Evolutionary conservation across 1,284 basidiomycete genomes (phyloP).

Genomic region (Cystobasidiaceae sp.): DNA sequence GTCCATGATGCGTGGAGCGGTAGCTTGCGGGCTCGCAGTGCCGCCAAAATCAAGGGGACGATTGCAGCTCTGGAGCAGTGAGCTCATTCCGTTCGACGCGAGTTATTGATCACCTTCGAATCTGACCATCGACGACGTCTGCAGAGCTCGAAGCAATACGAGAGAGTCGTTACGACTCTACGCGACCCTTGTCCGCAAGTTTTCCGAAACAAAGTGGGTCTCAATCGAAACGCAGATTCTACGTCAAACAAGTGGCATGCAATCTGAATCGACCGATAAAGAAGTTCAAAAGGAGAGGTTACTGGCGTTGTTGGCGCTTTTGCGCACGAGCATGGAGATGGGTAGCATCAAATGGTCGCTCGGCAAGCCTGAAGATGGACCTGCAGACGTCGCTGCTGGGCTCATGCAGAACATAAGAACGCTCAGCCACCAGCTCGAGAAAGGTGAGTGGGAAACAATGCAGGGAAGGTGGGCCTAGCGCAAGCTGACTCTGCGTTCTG

Average conservation of each 20-base stretch:
- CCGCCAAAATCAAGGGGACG: conserved; percentile 21
- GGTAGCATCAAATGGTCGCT: conserved; percentile 35
- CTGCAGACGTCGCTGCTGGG: conserved; percentile 52
- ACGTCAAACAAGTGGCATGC: conserved; percentile 33
- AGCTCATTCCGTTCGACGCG: background rate
- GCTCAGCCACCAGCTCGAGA: conserved; percentile 55
- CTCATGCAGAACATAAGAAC: conserved; percentile 55
- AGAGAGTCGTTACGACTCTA: background rate
- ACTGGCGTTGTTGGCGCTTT: conserved; percentile 40
- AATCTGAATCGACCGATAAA: conserved; percentile 32
- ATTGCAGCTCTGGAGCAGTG: conserved; percentile 26
- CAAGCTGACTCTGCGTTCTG: background rate
- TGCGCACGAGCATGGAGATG: conserved; percentile 38
- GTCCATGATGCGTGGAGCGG: conserved; percentile 21
- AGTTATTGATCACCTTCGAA: background rate
- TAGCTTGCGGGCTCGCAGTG: background rate
- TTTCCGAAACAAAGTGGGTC: conserved; percentile 10
- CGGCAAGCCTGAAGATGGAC: conserved; percentile 45
- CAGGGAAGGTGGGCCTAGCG: too few species aligned
- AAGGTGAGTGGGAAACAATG: too few species aligned
- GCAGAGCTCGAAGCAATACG: background rate
- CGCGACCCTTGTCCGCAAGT: background rate
- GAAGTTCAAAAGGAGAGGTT: conserved; percentile 35
- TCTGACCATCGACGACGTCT: too few species aligned
- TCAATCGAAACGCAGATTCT: conserved; percentile 33